Base-by-base conservation (phyloP, 2,329 filamentous ascomycete species). In the Fusarium brachygibbosum region DNA sequence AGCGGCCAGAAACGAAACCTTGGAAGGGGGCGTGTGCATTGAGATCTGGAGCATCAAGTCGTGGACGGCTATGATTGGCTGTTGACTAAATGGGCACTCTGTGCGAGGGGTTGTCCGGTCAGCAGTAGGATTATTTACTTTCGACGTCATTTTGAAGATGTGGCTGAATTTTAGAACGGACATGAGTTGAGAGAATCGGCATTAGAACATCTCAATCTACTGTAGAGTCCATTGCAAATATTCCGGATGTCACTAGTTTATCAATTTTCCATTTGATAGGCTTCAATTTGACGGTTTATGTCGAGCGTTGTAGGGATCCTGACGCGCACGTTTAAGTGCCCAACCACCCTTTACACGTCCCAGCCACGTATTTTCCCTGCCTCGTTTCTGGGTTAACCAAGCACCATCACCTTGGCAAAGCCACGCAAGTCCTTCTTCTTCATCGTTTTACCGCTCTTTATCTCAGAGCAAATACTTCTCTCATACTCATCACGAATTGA, bases 371-470 rank as follows among this genome's bases (percentile, higher is more conserved):
- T 49, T 69, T 73, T 71, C 54, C 62, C 31, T 35, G 53, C 58
- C 49, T 61, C 58, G 76, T 77, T 77, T 76, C 76, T 76, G 67
- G 67, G 68, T 73, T 70, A 76, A 76, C 75, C 66, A 63, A 54
- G 54, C 60, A 66, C 68, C 44, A 62, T 34, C 66, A 52, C 60
- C 44, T 57, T 58, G 63, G 46, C 57, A 62, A 46, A 63, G 58
- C 60, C 53, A 55, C 54, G 59, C 65, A 66, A 50, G 35, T 48
- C 49, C 41, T 42, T 58, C 49, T 60, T 49, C 42, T 40, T 42
- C 16, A 44, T 51, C 38, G 46, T 34, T 49, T 49, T 57, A 48
- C 48, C 37, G 29, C 37, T 66, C 40, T 35, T 46, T 35, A 37
- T 21, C 48, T 42, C n/a, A 50, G 49, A 48, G n/a, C 21, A 37